Base-by-base conservation (phyloP, 331 rosid genomes). In the Acacia pycnantha region DNA sequence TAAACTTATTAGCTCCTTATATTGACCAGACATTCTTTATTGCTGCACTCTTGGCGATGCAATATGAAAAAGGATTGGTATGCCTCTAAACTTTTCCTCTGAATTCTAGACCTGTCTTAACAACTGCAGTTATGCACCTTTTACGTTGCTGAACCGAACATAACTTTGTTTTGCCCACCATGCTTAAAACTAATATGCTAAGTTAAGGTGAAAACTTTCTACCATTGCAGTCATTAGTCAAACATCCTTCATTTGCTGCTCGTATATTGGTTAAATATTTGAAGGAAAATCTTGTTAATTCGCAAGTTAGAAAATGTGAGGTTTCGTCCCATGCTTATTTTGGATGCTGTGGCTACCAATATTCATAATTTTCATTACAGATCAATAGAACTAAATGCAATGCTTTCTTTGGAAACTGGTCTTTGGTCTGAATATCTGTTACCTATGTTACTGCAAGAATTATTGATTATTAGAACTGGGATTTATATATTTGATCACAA, bases 11-110 rank as follows among this genome's bases (percentile, higher is more conserved):
- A 5, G 33, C 24, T 29, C 65, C 70, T 76, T 82, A 78, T 87
- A 84, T 73, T 84, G 86, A 70, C 73, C 90, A 95, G 99, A 95
- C 99, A 81, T 95, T 95, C 89, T 95, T 95, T 85, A 95, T 95
- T 86, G 99, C 99, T 70, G 98, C 98, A 82, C 98, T 95, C 69
- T 85, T 95, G 92, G 98, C 98, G 64, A 95, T 95, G 99, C 99
- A 95, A 88, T 95, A 93, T 74, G 59, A 91, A 73, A 95, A 95
- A 79, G 98, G 89, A 86, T 79, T 93, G 98, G 99, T 95, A 90
- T 64, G 89, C 79, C 74, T 79, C 69, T 74, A 22, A 11, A 51
- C 76, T 66, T 77, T 66, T 33, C 58, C 80, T 84, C 12, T 64
- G 59, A 62, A 61, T 40, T 31, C 15, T 26, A n/a, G 31, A 22